These are phyloP conservation scores for Aspergillus fructus DNA, from an alignment of 2,329 filamentous ascomycete genomes.

Conservation along the genomic window DNA sequence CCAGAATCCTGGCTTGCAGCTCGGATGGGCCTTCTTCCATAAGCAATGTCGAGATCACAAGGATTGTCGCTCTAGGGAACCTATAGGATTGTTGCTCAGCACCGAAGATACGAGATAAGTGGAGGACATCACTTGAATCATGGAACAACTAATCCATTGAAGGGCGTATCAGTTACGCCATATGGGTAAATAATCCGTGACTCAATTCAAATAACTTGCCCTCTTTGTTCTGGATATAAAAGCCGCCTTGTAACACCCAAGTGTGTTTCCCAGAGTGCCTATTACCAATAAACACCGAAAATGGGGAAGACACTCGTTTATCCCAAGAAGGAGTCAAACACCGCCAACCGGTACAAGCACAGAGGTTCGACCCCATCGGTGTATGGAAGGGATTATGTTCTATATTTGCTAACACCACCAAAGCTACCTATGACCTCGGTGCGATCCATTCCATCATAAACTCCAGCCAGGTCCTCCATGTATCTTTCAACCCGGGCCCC, in stretches of 20 bases:
- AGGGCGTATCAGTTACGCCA: slow-evolving; percentile 3
- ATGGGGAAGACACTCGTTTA: slow-evolving; percentile 53
- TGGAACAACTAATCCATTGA: background rate
- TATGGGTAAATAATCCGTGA: slow-evolving; percentile 1
- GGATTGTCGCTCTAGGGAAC: background rate
- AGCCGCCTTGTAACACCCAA: background rate
- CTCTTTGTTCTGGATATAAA: background rate
- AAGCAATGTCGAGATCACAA: slow-evolving; percentile 2
- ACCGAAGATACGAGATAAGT: slow-evolving; percentile 6
- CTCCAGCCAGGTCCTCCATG: slow-evolving; percentile 69
- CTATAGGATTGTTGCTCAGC: background rate
- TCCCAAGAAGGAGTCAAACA: slow-evolving; percentile 63
- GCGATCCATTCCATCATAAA: slow-evolving; percentile 77
- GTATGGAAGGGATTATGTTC: slow-evolving; percentile 16
- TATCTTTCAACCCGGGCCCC: slow-evolving; percentile 68
- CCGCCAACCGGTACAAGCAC: slow-evolving; percentile 65
- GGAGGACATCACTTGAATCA: background rate
- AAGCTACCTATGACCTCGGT: slow-evolving; percentile 69
- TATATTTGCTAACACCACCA: background rate
- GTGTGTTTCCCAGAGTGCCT: background rate
- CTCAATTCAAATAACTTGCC: background rate
- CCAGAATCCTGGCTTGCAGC: background rate
- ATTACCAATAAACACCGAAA: background rate
- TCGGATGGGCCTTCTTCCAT: slow-evolving; percentile 15
- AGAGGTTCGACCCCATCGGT: slow-evolving; percentile 49